Evolutionary conservation across 176 grass and related monocot species (phyloP), one percentile per base, ranked within the genome.

Genomic region (Zoysia pacifica): DNA sequence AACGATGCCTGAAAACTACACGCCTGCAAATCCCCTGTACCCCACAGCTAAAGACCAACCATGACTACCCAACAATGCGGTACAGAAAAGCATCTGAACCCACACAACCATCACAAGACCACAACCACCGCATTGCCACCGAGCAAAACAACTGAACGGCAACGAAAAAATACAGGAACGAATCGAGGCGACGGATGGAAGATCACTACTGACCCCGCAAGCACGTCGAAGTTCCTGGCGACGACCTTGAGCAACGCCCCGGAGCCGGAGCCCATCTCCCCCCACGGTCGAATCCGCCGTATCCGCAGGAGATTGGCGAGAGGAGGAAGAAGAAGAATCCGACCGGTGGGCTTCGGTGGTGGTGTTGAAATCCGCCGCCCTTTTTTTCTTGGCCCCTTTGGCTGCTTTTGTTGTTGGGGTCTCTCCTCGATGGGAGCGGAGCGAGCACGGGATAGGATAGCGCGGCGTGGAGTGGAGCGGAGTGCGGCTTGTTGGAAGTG

Each of bases 211-310:
- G 62, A 93, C 88, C 91, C 91, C 11, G 88, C 91, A 16, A 93
- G 85, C 76, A 93, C 88, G 79, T 93, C 91, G 77, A 90, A 77
- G 85, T 88, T 93, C 67, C 76, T 90, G 70, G 88, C 87, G 14
- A 93, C 7, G 48, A 93, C 82, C 82, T 87, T 91, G 89, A 91
- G 76, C 75, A 91, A 67, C 81, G 84, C 84, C 87, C 80, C 84
- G 81, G 89, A 84, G 38, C 84, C 71, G 58, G 59, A 62, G 20
- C 59, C 59, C 59, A 62, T 62, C 19, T n/a, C n/a, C n/a, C n/a
- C n/a, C n/a, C n/a, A n/a, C n/a, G 49, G 9, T 7, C 16, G 3
- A 65, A 6, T 4, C 7, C 39, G 0, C 13, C 79, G 66, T 77
- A 78, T 42, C 73, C 56, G 85, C 15, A 9, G 37, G 61, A 15